These are phyloP conservation scores for Apiotrichum montevideense DNA, from an alignment of 1,284 basidiomycete species.

Conservation along the genomic window DNA sequence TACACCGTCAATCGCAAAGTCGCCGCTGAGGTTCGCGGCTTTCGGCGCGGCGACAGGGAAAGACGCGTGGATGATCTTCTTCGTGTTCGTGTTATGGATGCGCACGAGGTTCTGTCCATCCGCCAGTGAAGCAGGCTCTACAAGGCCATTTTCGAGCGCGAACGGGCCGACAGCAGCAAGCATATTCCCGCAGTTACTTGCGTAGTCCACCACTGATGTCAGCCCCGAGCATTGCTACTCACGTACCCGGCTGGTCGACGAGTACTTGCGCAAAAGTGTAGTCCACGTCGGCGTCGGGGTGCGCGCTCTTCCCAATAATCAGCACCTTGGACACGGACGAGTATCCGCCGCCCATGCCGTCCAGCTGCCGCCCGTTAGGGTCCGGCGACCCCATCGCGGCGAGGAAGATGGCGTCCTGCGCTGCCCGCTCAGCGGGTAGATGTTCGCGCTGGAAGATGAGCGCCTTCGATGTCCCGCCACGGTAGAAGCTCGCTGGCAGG, in stretches of 20 bases:
- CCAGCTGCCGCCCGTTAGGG: conserved; percentile 66
- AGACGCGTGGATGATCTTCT: conserved; percentile 12
- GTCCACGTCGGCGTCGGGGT: conserved; percentile 24
- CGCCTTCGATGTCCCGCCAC: conserved; percentile 75
- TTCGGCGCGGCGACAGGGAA: conserved; percentile 2
- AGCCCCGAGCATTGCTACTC: neutral
- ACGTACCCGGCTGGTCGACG: conserved; percentile 14
- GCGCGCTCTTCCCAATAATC: conserved; percentile 53
- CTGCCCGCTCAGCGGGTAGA: conserved; percentile 52
- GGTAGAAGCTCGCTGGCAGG: conserved; percentile 24
- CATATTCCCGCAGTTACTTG: conserved; percentile 36
- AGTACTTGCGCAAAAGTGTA: conserved; percentile 28
- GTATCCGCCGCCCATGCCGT: conserved; percentile 67
- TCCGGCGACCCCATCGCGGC: conserved; percentile 81
- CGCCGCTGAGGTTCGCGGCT: conserved; percentile 58
- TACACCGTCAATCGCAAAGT: conserved; percentile 57
- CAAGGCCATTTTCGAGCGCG: conserved; percentile 23
- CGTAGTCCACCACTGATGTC: conserved; percentile 23
- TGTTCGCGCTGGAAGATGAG: conserved; percentile 57
- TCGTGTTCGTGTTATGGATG: conserved; percentile 18
- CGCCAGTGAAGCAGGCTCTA: neutral
- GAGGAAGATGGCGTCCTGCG: conserved; percentile 61
- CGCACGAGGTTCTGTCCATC: conserved; percentile 15
- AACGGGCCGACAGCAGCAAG: conserved; percentile 31
- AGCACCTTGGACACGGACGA: conserved; percentile 74